Conservation (phyloP, 352 stramenopile genomes). For the Globisporangium recalcitrans region DNA sequence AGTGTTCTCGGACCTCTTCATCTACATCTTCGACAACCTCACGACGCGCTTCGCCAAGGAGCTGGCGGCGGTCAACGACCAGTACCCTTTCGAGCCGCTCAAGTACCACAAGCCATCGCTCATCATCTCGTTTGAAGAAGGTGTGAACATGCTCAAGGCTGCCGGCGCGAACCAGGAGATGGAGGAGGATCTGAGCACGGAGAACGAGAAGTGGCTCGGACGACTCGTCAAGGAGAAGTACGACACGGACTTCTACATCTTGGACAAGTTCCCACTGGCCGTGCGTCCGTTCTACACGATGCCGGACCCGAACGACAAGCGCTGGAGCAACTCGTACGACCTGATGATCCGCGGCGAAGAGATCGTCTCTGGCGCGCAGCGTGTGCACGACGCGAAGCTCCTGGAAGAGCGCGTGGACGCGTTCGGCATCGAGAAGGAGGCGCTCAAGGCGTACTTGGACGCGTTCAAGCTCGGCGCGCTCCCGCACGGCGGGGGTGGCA, state of each 20-base stretch:
- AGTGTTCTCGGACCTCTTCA: slow-evolving; percentile 98
- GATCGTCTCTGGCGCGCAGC: slow-evolving; percentile 99
- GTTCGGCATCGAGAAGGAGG: slow-evolving; percentile 82
- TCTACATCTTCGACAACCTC: slow-evolving; percentile 99
- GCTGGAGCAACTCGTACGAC: slow-evolving; percentile 98
- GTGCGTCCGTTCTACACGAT: slow-evolving; percentile 99
- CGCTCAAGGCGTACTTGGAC: slow-evolving; percentile 96
- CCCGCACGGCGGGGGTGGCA: slow-evolving; percentile 97
- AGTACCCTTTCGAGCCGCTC: slow-evolving; percentile 97
- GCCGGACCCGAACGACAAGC: slow-evolving; percentile 93
- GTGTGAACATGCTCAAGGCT: slow-evolving; percentile 90
- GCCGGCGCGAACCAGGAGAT: slow-evolving; percentile 66
- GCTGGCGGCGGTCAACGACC: slow-evolving; percentile 92
- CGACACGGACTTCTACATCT: slow-evolving; percentile 99
- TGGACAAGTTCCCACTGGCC: slow-evolving; percentile 99
- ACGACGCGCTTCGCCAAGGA: slow-evolving; percentile 92
- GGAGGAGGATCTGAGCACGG: slow-evolving; percentile 87
- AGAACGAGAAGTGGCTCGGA: slow-evolving; percentile 98
- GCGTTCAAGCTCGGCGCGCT: slow-evolving; percentile 97
- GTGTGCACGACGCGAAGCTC: slow-evolving; percentile 96
- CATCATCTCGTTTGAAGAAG: slow-evolving; percentile 92
- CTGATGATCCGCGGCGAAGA: slow-evolving; percentile 99
- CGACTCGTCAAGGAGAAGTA: slow-evolving; percentile 97
- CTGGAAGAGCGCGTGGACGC: slow-evolving; percentile 89
- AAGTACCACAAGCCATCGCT: slow-evolving; percentile 94